A percentile compares a stretch with the other conserved stretches of the same genome.
phyloP scores from a whole-genome alignment of 2,329 filamentous ascomycete genomes.

The Rutstroemia sp. region DNA sequence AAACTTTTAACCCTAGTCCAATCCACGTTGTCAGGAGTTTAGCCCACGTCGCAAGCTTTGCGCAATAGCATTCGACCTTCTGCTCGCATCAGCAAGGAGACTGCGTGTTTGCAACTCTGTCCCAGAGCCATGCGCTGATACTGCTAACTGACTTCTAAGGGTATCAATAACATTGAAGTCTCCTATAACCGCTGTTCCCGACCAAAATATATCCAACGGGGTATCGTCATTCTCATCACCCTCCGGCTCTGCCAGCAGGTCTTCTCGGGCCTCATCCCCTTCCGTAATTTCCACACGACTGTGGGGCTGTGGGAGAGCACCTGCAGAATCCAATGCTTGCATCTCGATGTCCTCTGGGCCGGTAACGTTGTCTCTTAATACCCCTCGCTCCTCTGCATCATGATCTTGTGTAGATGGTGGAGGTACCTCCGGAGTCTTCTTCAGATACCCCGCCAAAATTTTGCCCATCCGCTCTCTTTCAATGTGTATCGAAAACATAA shows the following conservation, averaged over 20 bases:
- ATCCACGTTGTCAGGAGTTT: constrained; percentile 6
- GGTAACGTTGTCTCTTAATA: constrained; percentile 19
- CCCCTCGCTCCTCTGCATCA: constrained; percentile 29
- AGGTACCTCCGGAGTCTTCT: neutral
- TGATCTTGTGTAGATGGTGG: constrained; percentile 20
- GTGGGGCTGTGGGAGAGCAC: neutral
- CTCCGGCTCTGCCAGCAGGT: constrained; percentile 11
- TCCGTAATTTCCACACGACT: neutral
- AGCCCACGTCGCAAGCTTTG: constrained; percentile 22
- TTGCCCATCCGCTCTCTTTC: constrained; percentile 49
- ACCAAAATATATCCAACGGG: constrained; percentile 28
- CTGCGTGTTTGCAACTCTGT: constrained; percentile 23
- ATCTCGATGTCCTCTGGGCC: constrained; percentile 26
- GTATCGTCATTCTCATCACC: constrained; percentile 20
- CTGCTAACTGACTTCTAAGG: constrained; percentile 25
- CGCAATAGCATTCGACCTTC: constrained; percentile 22
- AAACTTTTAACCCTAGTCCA: neutral
- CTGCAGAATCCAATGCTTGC: constrained; percentile 15
- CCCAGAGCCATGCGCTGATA: constrained; percentile 24
- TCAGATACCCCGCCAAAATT: constrained; percentile 16
- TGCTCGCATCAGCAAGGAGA: constrained; percentile 24
- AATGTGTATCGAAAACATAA: constrained; percentile 57
- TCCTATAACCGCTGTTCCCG: constrained; percentile 26
- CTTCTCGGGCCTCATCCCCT: constrained; percentile 15
- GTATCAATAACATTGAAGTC: constrained; percentile 29